A percentile compares a stretch with the other conserved stretches of the same genome.
phyloP scores from a whole-genome alignment of 2,329 filamentous ascomycete species.

The Fusarium poae region DNA sequence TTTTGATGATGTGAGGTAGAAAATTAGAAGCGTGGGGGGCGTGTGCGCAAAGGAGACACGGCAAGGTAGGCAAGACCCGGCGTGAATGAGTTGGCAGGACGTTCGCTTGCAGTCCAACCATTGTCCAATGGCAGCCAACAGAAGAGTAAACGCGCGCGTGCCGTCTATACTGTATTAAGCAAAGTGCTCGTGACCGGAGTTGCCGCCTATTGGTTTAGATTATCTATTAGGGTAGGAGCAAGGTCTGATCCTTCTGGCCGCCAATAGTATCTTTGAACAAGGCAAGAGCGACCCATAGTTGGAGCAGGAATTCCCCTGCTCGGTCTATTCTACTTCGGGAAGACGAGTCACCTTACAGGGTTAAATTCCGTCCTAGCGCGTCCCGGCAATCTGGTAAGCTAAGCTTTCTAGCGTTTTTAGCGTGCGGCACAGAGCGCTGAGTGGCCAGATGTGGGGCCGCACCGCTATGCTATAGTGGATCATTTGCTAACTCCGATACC shows the following conservation, averaged over 20 bases:
- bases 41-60: slow-evolving; percentile 19
- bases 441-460: slow-evolving; percentile 47
- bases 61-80: slow-evolving; percentile 16
- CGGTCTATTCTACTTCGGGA: slow-evolving; percentile 13
- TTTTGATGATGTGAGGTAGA: slow-evolving; percentile 26
- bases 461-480: slow-evolving; percentile 24
- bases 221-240: slow-evolving; percentile 2
- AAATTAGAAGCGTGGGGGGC: slow-evolving; percentile 30
- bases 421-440: slow-evolving; percentile 43
- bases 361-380: slow-evolving; percentile 49
- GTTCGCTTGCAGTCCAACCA: slow-evolving; percentile 50
- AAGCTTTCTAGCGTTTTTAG: slow-evolving; percentile 41
- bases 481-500: slow-evolving; percentile 36
- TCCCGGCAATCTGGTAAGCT: slow-evolving; percentile 56
- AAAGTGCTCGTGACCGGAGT: slow-evolving; percentile 42
- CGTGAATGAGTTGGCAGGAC: slow-evolving; percentile 50
- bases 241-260: slow-evolving; percentile 8
- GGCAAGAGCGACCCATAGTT: neutral
- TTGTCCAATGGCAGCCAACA: slow-evolving; percentile 49
- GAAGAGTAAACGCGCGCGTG: slow-evolving; percentile 51
- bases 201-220: slow-evolving; percentile 46
- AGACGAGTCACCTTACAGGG: slow-evolving; percentile 23
- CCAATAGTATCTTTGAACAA: slow-evolving; percentile 38
- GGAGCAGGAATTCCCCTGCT: slow-evolving; percentile 30
- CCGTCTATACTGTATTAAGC: slow-evolving; percentile 35